Evolutionary conservation across 2,329 filamentous ascomycete species (phyloP), one percentile per base, ranked within the genome.

Genomic region (Teratosphaeria nubilosa): DNA sequence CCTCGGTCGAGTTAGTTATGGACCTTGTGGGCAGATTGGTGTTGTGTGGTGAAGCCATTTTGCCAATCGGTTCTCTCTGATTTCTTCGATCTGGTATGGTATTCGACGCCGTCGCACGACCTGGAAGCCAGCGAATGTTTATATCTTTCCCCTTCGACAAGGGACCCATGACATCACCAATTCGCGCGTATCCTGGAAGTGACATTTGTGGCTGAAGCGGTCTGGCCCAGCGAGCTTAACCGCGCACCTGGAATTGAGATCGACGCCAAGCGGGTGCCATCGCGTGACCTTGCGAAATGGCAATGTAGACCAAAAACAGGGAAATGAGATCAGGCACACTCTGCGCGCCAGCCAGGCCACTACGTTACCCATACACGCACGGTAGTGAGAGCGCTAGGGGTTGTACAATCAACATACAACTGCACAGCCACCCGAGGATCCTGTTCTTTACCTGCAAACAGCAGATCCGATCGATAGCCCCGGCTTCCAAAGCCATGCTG

Each of bases 1-100:
- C 69, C 52, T 77, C 73, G 59, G 65, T 72, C 48, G 60, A 55
- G 41, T 63, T 66, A 53, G 69, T 73, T 1, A 56, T 56, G 6
- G 67, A 63, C 41, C 71, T 68, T 5, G 66, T 69, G 3, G 72
- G 72, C 9, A 74, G 63, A 13, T 62, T 60, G 11, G 41, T n/a
- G 45, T 56, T 54, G 51, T 62, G 58, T 22, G 58, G 60, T 27
- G 63, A 50, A 25, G 58, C 45, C 56, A 58, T 57, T 9, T 13
- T 53, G 25, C 4, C 20, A 16, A 11, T 20, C 13, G 7, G 51
- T 4, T 41, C 16, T 41, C 34, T n/a, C 34, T 41, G 34, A 5
- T 41, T 7, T 41, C 4, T 41, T 2, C 34, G 13, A 1, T n/a
- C 14, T 41, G 34, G 1, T 41, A 5, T 0, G 5, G 27, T 4